Base-by-base conservation (phyloP, 306 rosid genomes). In the Malus sylvestris region DNA sequence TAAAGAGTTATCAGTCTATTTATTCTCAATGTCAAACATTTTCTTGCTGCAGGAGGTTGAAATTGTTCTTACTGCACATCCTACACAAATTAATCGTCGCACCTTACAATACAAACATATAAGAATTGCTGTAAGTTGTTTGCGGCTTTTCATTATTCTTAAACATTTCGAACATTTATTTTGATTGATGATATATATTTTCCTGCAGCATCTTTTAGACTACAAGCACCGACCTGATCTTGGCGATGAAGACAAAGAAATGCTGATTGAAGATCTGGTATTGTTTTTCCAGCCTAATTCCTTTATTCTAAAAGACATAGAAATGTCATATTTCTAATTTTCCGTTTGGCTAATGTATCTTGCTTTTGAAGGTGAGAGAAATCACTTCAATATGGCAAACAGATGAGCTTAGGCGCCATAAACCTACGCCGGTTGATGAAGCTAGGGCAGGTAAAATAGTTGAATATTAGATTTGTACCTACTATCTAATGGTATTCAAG, bases 321-420 rank as follows among this genome's bases (percentile, higher is more conserved):
- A 38, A 22, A 20, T 20, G 63, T 77, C 75, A 35, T 70, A 79
- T 49, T 18, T 42, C 13, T 11, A 62, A 76, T 55, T 68, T 74
- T 75, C 59, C 74, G 20, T 66, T 19, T 49, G 53, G n/a, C 75
- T 38, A 55, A 68, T 67, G 6, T 71, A 75, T 67, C 3, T 86
- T 57, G 29, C 58, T 69, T 83, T 84, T 88, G 76, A 65, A 93
- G 98, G 96, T 93, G 78, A 89, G 98, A 80, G 98, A 93, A 87
- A 89, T 93, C 76, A 93, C 96, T 81, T 88, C 98, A 72, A 91
- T 93, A 81, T 93, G 98, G 98, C 98, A 93, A 84, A 93, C 98
- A 72, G 98, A 93, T 76, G 98, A 93, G 83, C 93, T 91, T 60
- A 86, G 98, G 86, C 96, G 98, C 78, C 92, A 89, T 53, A 88